Evolutionary conservation across 805 yeast species (phyloP), one percentile per base, ranked within the genome.

Genomic region (Saccharomycopsis vini): DNA sequence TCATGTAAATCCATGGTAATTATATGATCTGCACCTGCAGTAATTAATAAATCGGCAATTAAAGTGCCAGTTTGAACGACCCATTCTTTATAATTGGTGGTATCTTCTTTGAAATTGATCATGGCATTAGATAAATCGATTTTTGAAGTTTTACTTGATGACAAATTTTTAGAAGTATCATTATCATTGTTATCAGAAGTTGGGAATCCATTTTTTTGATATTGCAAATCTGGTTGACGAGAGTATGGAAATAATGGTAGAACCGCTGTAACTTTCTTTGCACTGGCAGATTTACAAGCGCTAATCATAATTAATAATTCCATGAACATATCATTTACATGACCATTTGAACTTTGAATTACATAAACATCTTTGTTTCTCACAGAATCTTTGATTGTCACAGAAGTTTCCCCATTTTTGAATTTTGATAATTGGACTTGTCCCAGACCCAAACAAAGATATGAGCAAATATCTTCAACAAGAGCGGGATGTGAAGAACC

Each of bases 1-100:
- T 92, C 98, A 60, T 92, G 99, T 46, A 92, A 69, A 59, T 92
- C 99, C 97, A 92, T 89, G 2, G 99, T 92, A 51, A 92, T 88
- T 45, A 89, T 79, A 56, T 94, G 92, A 62, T 92, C 95, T 1
- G 97, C 96, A 32, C 98, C 98, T 0, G 97, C 92, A 2, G 90
- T 75, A 3, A 87, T 83, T 51, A 92, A 66, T 49, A 92, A 65
- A 54, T 87, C 82, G 31, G 97, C 97, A 51, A 92, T 75, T 49
- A 92, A 68, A 2, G 95, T 88, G 10, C 98, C 98, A 29, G 89
- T 79, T 63, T 89, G 97, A 1, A 96, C 92, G 29, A 89, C 81
- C 97, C 98, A 92, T 53, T 87, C 81, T 58, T 85, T 86, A 63
- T 88, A 85, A 2, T 94, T 92, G 13, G 82, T 66, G 48, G 73